Evolutionary conservation across 2,329 filamentous ascomycete genomes (phyloP).

Genomic region (Cercospora brassicicola): DNA sequence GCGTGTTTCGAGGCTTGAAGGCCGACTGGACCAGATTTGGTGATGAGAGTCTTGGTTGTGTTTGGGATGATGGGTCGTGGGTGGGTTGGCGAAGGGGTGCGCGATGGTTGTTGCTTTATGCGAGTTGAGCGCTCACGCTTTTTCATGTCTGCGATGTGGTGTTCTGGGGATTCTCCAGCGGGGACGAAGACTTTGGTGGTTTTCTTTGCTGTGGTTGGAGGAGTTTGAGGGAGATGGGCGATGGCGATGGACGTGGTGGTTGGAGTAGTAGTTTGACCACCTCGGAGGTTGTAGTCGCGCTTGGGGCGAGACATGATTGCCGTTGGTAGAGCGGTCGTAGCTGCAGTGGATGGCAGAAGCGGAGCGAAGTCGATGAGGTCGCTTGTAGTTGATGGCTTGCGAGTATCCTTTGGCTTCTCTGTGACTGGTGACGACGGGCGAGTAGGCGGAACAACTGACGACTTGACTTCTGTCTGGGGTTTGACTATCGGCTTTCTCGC

Average conservation of each 20-base stretch:
- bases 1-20: slow-evolving; percentile 2
- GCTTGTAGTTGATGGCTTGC: slow-evolving; percentile 25
- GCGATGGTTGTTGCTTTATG: slow-evolving; percentile 9
- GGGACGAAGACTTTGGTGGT: slow-evolving; percentile 35
- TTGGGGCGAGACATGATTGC: slow-evolving; percentile 4
- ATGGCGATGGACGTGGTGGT: slow-evolving; percentile 2
- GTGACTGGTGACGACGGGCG: slow-evolving; percentile 7
- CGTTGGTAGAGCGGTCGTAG: background rate
- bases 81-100: slow-evolving; percentile 46
- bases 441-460: slow-evolving; percentile 9
- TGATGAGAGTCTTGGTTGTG: background rate
- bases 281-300: slow-evolving; percentile 2
- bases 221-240: background rate
- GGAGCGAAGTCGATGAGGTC: slow-evolving; percentile 34
- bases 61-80: slow-evolving; percentile 24
- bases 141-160: slow-evolving; percentile 32
- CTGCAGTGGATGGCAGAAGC: slow-evolving; percentile 18
- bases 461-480: background rate
- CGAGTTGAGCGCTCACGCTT: slow-evolving; percentile 18
- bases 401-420: slow-evolving; percentile 12
- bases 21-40: background rate
- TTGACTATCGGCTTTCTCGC: slow-evolving; percentile 7
- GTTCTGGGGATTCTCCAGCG: slow-evolving; percentile 32
- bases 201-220: background rate
- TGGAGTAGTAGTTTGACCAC: background rate